A percentile compares a stretch with the other conserved stretches of the same genome.
phyloP scores from a whole-genome alignment of 805 yeast genomes.

The Metahyphopichia silvanorum region DNA sequence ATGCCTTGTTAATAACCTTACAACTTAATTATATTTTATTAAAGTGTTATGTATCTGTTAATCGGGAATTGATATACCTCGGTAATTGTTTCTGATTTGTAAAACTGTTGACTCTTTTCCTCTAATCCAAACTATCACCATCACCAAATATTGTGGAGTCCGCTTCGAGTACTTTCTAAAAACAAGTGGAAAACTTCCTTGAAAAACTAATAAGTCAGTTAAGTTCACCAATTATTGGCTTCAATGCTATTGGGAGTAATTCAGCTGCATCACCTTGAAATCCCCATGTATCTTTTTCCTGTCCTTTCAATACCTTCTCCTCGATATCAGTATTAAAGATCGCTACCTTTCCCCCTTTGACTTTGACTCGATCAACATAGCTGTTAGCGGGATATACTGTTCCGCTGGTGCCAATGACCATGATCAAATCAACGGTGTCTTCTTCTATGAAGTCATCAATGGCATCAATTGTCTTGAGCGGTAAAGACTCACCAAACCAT shows the following conservation, averaged over 20 bases:
- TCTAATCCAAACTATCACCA: too few species aligned
- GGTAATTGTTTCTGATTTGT: too few species aligned
- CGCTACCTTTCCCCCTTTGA: constrained; percentile 79
- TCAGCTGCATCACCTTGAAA: constrained; percentile 79
- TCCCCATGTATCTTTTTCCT: constrained; percentile 55
- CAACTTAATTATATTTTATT: too few species aligned
- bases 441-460: constrained; percentile 69
- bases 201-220: too few species aligned
- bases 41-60: too few species aligned
- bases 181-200: too few species aligned
- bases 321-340: constrained; percentile 73
- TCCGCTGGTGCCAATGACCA: constrained; percentile 85
- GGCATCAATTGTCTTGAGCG: constrained; percentile 55
- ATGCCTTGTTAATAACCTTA: too few species aligned
- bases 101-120: too few species aligned
- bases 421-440: constrained; percentile 60
- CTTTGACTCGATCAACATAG: constrained; percentile 72
- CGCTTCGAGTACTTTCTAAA: too few species aligned
- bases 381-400: constrained; percentile 91
- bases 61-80: too few species aligned
- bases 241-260: constrained; percentile 63
- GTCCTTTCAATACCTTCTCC: constrained; percentile 37
- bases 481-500: constrained; percentile 92
- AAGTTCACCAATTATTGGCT: constrained; percentile 38
- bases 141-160: too few species aligned